These are phyloP conservation scores for Euclidium syriacum DNA, from an alignment of 345 rosid species.

Conservation along the genomic window DNA sequence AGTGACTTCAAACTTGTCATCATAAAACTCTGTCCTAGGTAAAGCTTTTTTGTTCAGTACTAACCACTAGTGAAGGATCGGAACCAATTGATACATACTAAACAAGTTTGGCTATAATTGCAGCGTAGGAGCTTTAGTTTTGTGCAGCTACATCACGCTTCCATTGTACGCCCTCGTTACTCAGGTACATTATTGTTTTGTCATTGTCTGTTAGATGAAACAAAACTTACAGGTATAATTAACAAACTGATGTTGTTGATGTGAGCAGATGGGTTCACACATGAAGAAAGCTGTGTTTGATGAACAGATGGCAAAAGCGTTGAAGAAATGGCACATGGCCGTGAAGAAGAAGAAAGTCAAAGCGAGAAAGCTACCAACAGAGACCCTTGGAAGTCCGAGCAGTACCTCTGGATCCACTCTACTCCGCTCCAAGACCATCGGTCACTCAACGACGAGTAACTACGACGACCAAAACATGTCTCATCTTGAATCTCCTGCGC, in stretches of 20 bases:
- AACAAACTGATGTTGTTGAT: slow-evolving; percentile 2
- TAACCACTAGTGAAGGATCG: not conserved
- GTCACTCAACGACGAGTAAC: slow-evolving; percentile 47
- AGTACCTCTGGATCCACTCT: slow-evolving; percentile 32
- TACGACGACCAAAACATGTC: slow-evolving; percentile 48
- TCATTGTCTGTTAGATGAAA: not conserved
- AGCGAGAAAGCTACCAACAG: slow-evolving; percentile 26
- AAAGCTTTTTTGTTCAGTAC: slow-evolving; percentile 4
- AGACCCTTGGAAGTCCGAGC: slow-evolving; percentile 29
- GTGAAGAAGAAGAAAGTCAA: slow-evolving; percentile 52
- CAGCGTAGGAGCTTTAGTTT: slow-evolving; percentile 51
- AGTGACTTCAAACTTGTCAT: slow-evolving; percentile 41
- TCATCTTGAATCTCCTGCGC: slow-evolving; percentile 52
- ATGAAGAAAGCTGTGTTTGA: slow-evolving; percentile 87
- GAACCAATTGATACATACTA: not conserved
- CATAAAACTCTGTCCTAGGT: slow-evolving; percentile 58
- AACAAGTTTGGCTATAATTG: slow-evolving; percentile 17
- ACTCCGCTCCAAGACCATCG: slow-evolving; percentile 66
- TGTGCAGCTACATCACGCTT: slow-evolving; percentile 84
- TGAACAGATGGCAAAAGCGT: slow-evolving; percentile 75
- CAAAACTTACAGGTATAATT: no score
- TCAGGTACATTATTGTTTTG: slow-evolving; percentile 64
- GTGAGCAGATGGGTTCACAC: slow-evolving; percentile 51
- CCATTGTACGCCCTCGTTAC: slow-evolving; percentile 79
- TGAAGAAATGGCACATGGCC: slow-evolving; percentile 75